Evolutionary conservation across 1,284 basidiomycete species (phyloP).

Genomic region (Polyporus tsugae): DNA sequence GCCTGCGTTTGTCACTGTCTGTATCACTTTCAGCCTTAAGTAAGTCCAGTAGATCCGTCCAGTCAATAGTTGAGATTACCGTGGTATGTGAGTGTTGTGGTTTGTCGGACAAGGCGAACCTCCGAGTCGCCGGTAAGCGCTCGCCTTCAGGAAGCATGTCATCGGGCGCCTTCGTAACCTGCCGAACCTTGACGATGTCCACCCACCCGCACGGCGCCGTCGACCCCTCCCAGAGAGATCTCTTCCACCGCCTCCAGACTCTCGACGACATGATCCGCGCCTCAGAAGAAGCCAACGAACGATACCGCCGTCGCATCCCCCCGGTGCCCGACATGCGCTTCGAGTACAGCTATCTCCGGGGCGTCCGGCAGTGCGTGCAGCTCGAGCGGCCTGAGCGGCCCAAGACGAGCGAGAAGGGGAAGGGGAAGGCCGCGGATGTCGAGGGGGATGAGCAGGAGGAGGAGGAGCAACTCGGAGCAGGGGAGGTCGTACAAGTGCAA

Average conservation of each 20-base stretch:
- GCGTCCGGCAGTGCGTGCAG: slow-evolving; percentile 62
- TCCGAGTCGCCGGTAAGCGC: not conserved
- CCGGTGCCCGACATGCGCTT: slow-evolving; percentile 71
- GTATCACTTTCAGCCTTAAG: no score
- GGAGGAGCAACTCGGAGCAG: slow-evolving; percentile 26
- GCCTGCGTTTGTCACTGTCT: no score
- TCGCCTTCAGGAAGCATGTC: not conserved
- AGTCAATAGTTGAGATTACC: not conserved
- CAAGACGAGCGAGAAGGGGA: slow-evolving; percentile 42
- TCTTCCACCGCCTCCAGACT: slow-evolving; percentile 26
- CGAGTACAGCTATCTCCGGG: slow-evolving; percentile 72
- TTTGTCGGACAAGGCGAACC: no score
- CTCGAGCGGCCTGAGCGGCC: slow-evolving; percentile 41
- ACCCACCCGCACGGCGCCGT: not conserved
- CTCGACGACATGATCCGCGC: slow-evolving; percentile 30
- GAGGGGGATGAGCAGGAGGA: slow-evolving; percentile 30
- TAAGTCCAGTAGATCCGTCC: not conserved
- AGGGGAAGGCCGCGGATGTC: slow-evolving; percentile 33
- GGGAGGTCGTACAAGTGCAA: slow-evolving; percentile 55
- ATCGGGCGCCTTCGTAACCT: not conserved
- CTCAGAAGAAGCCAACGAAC: slow-evolving; percentile 25
- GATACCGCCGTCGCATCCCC: slow-evolving; percentile 28
- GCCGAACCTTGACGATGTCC: slow-evolving; percentile 3
- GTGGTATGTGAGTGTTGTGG: not conserved
- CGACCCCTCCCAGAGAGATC: slow-evolving; percentile 20